Base-by-base conservation (phyloP, 805 yeast species). In the Sungouiozyma intestinalis region DNA sequence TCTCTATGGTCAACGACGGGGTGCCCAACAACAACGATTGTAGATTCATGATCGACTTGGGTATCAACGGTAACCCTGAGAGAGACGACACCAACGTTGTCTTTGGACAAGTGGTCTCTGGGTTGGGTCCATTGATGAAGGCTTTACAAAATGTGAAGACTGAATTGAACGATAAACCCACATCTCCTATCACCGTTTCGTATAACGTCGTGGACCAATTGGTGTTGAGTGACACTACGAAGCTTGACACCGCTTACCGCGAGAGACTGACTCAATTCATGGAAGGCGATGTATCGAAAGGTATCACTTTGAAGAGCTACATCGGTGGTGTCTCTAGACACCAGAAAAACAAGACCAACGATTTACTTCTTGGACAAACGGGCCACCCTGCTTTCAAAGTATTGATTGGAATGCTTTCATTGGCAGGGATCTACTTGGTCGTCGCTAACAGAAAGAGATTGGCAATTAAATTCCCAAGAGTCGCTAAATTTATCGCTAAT, bases 101-200 rank as follows among this genome's bases (percentile, higher is more conserved):
- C 2, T 83, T 84, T 57, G 94, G 92, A 38, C 86, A 82, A 63
- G 79, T 84, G 38, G 55, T 73, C 13, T 78, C 76, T 33, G 92
- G 92, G 4, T 63, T 73, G 42, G 82, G 80, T 14, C 50, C 54
- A 15, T 72, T 81, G 6, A 70, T 85, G 35, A 71, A 74, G 35
- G 63, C 70, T 48, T 69, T 85, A 48, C 86, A 81, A 56, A 64
- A 66, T 40, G 74, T 75, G 40, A 64, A 75, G 48, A 74, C 79
- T 3, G 49, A 60, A 38, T 40, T 40, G 1, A 41, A 36, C 17
- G 16, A 16, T 17, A 29, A 16, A 16, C 84, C 84, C 19, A 45
- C 53, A 4, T 56, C 60, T 21, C 69, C 68, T 16, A 65, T 79
- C 11, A 60, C 48, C 11, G 70, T 79, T 41, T 47, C 49, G 9